phyloP scores from a whole-genome alignment of 345 rosid genomes.

The Odontarrhena argentea region DNA sequence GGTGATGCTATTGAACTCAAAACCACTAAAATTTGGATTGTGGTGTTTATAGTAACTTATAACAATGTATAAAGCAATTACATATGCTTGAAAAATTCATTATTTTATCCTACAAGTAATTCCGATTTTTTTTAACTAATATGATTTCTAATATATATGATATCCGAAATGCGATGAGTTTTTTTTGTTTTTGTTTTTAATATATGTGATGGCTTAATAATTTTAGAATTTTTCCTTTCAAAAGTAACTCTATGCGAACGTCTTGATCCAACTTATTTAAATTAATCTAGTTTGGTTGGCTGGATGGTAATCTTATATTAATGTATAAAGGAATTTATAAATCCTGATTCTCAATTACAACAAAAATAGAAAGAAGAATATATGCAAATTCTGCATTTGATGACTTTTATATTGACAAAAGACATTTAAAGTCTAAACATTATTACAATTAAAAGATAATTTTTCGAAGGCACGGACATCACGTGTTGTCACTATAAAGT shows the following conservation, averaged over 20 bases:
- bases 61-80: too few relatives aligned
- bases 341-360: background rate
- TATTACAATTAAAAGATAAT: background rate
- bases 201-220: background rate
- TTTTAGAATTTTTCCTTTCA: background rate
- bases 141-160: background rate
- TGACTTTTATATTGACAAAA: conserved; percentile 21
- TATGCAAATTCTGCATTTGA: conserved; percentile 20
- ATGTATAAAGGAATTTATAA: background rate
- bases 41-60: too few relatives aligned
- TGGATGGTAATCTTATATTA: background rate
- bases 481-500: conserved; percentile 33
- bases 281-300: conserved; percentile 1
- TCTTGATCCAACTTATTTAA: background rate
- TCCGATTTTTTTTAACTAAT: too few relatives aligned
- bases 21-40: background rate
- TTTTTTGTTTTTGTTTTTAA: background rate
- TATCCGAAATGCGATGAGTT: background rate
- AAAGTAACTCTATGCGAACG: background rate
- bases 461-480: conserved; percentile 23
- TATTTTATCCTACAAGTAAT: too few relatives aligned
- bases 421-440: background rate
- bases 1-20: background rate
- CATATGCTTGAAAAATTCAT: too few relatives aligned
- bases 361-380: background rate